Evolutionary conservation across 2,329 filamentous ascomycete genomes (phyloP), one percentile per base, ranked within the genome.

Genomic region (Alternaria sp.): DNA sequence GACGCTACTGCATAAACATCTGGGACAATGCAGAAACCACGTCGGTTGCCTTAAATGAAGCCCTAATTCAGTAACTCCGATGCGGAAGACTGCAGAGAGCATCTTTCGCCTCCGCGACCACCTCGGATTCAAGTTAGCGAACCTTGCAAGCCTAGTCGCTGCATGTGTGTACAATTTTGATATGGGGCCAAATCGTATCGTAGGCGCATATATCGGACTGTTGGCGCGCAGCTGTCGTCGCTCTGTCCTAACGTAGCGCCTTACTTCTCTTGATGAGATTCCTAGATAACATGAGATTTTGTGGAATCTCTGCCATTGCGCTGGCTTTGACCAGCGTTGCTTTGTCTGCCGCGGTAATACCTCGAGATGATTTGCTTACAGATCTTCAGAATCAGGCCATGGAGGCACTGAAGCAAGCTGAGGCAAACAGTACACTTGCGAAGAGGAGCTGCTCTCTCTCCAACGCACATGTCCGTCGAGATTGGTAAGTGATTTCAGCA

Each of bases 371-470:
- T 8, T 25, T 43, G 20, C 40, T 43, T 25, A 25, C 40, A 22
- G 57, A 69, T 27, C 41, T 69, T 12, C 66, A 67, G 34, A 27
- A 54, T 22, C 60, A 63, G 25, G 65, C 66, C 10, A 51, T 67
- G n/a, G 48, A 57, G 32, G 46, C 45, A 6, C 30, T 69, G 46
- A 60, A 63, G 18, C 59, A 55, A 7, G 34, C 58, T 10, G 49
- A 66, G 12, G n/a, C 48, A 10, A 60, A 60, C 38, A 38, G 59
- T 14, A 59, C 54, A 11, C 32, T 59, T 32, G 38, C 25, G 18
- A 64, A 41, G 52, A 60, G 46, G 8, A 46, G 28, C 25, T 69
- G 67, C 53, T 44, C 54, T 3, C n/a, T 68, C 2, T 44, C 40
- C 14, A 66, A 60, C n/a, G 65, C 65, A 3, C 50, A 52, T 34